These are phyloP conservation scores for Phytophthora cajani DNA, from an alignment of 352 stramenopile species.

Conservation along the genomic window DNA sequence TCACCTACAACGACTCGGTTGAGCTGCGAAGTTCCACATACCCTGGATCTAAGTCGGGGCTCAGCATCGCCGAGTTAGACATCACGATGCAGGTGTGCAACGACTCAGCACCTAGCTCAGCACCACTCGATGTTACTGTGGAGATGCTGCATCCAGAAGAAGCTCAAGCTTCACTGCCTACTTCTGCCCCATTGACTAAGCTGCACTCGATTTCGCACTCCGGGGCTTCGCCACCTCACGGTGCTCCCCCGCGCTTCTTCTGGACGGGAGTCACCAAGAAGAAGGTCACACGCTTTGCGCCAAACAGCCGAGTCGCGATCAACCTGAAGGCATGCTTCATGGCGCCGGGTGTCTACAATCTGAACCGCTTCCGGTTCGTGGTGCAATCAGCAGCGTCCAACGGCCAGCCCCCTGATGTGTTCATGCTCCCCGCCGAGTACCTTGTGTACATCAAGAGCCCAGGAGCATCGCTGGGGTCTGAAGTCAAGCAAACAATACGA, in stretches of 20 bases:
- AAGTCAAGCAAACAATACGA: conserved; percentile 42
- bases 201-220: conserved; percentile 32
- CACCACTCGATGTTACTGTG: conserved; percentile 76
- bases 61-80: conserved; percentile 67
- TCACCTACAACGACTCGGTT: conserved; percentile 59
- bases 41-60: conserved; percentile 19
- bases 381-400: conserved; percentile 40
- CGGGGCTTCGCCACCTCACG: conserved; percentile 15
- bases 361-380: conserved; percentile 82
- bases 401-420: conserved; percentile 44
- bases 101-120: conserved; percentile 52
- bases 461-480: conserved; percentile 16
- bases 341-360: conserved; percentile 75
- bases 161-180: conserved; percentile 40
- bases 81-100: conserved; percentile 84
- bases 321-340: conserved; percentile 80
- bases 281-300: conserved; percentile 55
- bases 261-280: conserved; percentile 85
- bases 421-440: conserved; percentile 81
- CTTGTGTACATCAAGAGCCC: conserved; percentile 69
- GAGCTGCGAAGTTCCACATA: conserved; percentile 28
- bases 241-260: conserved; percentile 72
- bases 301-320: conserved; percentile 54
- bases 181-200: conserved; percentile 34
- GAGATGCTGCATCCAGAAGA: conserved; percentile 84